These are phyloP conservation scores for Pseudogymnoascus sp. DNA, from an alignment of 2,329 filamentous ascomycete species.

Conservation along the genomic window DNA sequence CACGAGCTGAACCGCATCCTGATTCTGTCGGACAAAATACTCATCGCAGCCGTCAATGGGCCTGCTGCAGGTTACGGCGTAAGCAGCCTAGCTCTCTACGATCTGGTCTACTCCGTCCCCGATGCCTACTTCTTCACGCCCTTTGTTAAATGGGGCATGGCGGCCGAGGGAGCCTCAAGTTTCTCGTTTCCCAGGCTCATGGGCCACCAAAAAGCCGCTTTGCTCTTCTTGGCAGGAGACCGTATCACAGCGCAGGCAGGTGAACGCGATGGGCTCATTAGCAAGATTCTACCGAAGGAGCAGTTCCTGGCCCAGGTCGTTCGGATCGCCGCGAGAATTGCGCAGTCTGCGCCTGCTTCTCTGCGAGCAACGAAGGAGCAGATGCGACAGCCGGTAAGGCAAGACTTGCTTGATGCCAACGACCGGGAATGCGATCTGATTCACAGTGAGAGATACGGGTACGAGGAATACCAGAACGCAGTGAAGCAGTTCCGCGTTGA, in stretches of 20 bases:
- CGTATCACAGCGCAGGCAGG: slow-evolving; percentile 17
- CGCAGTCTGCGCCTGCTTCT: slow-evolving; percentile 14
- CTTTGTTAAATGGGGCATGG: slow-evolving; percentile 22
- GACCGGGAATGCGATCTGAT: slow-evolving; percentile 13
- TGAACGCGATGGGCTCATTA: slow-evolving; percentile 16
- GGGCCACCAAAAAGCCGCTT: slow-evolving; percentile 20
- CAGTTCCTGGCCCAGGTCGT: slow-evolving; percentile 16
- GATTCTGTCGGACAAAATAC: slow-evolving; percentile 19
- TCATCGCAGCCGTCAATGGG: slow-evolving; percentile 22
- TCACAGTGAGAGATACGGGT: slow-evolving; percentile 13
- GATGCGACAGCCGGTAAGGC: slow-evolving; percentile 16
- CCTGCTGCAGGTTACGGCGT: slow-evolving; percentile 19
- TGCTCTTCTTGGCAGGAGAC: slow-evolving; percentile 18
- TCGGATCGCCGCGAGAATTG: slow-evolving; percentile 13
- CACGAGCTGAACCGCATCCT: slow-evolving; percentile 17
- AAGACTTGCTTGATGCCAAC: slow-evolving; percentile 17
- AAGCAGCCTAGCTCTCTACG: slow-evolving; percentile 19
- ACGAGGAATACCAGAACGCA: slow-evolving; percentile 10
- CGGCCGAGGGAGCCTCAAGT: slow-evolving; percentile 19
- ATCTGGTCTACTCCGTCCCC: slow-evolving; percentile 20
- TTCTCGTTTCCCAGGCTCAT: slow-evolving; percentile 19
- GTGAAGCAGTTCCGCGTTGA: slow-evolving; percentile 10
- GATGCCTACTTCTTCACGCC: slow-evolving; percentile 23
- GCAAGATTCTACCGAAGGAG: slow-evolving; percentile 17
- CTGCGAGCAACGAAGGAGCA: slow-evolving; percentile 16